phyloP scores from a whole-genome alignment of 2,329 filamentous ascomycete species.

The Coniochaeta pulveracea region DNA sequence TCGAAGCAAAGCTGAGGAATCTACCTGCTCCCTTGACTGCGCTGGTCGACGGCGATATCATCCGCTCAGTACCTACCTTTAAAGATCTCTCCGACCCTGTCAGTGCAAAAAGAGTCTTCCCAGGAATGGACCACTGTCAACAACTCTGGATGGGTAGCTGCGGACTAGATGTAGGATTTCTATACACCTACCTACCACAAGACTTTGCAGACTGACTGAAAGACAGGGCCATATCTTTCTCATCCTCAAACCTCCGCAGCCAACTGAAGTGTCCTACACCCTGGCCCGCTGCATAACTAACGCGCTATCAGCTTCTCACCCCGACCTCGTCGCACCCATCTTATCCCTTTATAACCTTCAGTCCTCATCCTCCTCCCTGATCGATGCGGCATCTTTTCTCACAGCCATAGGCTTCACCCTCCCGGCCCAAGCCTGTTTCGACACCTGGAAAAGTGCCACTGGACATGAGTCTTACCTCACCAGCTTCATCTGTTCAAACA shows the following conservation, averaged over 20 bases:
- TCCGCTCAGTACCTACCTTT: conserved; percentile 1
- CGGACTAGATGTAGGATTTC: background rate
- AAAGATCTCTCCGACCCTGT: background rate
- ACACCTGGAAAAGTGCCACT: conserved; percentile 1
- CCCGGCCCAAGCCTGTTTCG: background rate
- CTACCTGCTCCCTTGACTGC: conserved; percentile 2
- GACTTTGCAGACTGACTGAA: background rate
- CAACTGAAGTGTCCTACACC: background rate
- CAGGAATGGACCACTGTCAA: background rate
- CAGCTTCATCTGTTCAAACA: conserved; percentile 35
- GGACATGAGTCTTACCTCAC: conserved; percentile 4
- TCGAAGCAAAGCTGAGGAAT: conserved; percentile 2
- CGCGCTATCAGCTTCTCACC: background rate
- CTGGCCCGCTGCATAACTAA: conserved; percentile 1
- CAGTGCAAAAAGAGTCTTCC: background rate
- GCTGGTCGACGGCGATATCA: conserved; percentile 4
- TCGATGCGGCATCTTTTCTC: conserved; percentile 3
- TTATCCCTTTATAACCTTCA: conserved; percentile 3
- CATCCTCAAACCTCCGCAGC: background rate
- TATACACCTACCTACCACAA: background rate
- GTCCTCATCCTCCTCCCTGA: background rate
- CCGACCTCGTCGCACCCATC: background rate
- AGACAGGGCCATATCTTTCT: conserved; percentile 1
- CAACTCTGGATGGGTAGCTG: conserved; percentile 1
- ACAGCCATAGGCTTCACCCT: conserved; percentile 4